A percentile compares a stretch with the other conserved stretches of the same genome.
These are phyloP conservation scores for Alternaria dauci DNA, from an alignment of 2,329 filamentous ascomycete species.

Conservation along the genomic window DNA sequence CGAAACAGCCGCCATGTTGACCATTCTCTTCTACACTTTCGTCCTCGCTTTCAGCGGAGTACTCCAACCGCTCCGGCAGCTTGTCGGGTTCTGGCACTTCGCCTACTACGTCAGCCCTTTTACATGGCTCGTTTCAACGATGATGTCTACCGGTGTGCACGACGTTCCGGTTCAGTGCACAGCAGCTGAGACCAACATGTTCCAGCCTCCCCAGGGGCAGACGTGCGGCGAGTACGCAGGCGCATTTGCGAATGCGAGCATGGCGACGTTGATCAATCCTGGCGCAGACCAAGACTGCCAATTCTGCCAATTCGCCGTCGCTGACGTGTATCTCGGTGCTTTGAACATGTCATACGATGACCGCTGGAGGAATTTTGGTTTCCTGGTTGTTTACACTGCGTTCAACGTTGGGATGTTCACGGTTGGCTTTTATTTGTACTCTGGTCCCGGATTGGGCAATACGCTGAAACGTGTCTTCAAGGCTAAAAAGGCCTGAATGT, in stretches of 20 bases:
- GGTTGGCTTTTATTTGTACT: not conserved
- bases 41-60: conserved; percentile 53
- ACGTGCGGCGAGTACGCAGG: not conserved
- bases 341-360: not conserved
- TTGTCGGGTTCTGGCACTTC: conserved; percentile 72
- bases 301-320: not conserved
- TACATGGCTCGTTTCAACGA: conserved; percentile 64
- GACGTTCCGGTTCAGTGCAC: conserved; percentile 68
- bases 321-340: not conserved
- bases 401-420: not conserved
- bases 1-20: conserved; percentile 56
- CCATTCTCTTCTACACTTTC: not conserved
- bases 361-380: not conserved
- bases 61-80: conserved; percentile 67
- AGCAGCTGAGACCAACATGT: not conserved
- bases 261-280: not conserved
- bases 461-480: not conserved
- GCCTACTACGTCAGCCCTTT: conserved; percentile 76
- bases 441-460: not conserved
- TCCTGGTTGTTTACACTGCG: not conserved
- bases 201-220: not conserved
- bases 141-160: conserved; percentile 66
- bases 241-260: not conserved
- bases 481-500: not conserved
- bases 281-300: not conserved